These are phyloP conservation scores for Periconia digitata DNA, from an alignment of 2,329 filamentous ascomycete genomes.

Conservation along the genomic window DNA sequence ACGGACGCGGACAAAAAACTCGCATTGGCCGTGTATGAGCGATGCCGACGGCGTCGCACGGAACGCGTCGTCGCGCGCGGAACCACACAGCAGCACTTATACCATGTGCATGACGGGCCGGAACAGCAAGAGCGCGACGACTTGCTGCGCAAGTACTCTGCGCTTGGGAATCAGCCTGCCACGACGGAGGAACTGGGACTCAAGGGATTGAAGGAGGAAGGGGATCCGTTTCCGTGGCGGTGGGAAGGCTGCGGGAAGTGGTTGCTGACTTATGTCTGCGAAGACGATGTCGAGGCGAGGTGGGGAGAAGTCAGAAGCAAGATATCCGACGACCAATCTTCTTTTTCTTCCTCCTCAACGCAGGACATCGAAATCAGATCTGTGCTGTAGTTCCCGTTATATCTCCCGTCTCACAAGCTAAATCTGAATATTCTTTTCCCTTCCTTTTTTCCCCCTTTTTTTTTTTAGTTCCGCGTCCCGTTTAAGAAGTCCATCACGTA, in stretches of 20 bases:
- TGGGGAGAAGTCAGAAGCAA: slow-evolving; percentile 33
- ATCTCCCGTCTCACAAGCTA: too few species aligned
- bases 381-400: too few species aligned
- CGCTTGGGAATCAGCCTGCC: slow-evolving; percentile 27
- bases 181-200: slow-evolving; percentile 18
- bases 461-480: too few species aligned
- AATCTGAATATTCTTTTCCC: too few species aligned
- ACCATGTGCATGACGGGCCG: slow-evolving; percentile 61
- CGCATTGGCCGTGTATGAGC: slow-evolving; percentile 55
- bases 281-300: slow-evolving; percentile 32
- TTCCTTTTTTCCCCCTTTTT: too few species aligned
- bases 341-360: too few species aligned
- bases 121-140: slow-evolving; percentile 58
- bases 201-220: slow-evolving; percentile 24
- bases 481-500: too few species aligned
- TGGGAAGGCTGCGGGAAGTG: slow-evolving; percentile 39
- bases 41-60: slow-evolving; percentile 59
- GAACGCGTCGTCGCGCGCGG: slow-evolving; percentile 62
- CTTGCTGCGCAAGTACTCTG: slow-evolving; percentile 27
- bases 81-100: slow-evolving; percentile 63
- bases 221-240: slow-evolving; percentile 41
- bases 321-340: too few species aligned
- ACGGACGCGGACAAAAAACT: slow-evolving; percentile 38
- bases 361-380: too few species aligned
- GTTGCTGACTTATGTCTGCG: slow-evolving; percentile 39